Evolutionary conservation across 495 filamentous ascomycete species (phyloP).

Genomic region (Neurospora sp.): DNA sequence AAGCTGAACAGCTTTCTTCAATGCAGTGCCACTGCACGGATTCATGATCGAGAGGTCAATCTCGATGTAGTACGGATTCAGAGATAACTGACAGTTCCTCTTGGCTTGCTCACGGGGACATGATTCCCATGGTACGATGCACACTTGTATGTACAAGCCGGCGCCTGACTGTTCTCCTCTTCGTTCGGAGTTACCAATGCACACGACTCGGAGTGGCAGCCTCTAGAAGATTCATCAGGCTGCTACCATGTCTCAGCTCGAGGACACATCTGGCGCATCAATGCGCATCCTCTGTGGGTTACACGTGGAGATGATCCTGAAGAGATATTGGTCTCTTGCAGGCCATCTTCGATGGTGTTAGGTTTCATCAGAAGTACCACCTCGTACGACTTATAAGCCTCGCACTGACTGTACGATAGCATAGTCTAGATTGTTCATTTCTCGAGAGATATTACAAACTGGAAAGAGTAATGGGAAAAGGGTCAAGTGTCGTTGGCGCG

Average conservation of each 20-base stretch:
- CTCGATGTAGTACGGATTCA: not conserved
- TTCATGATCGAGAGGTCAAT: not conserved
- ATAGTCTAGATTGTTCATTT: not conserved
- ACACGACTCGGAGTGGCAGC: not conserved
- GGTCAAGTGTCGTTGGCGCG: not conserved
- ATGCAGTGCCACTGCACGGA: too few relatives aligned
- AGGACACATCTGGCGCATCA: not conserved
- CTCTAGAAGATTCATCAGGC: not conserved
- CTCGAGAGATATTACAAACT: not conserved
- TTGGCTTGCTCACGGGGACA: not conserved
- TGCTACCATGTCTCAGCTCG: slow-evolving; percentile 2
- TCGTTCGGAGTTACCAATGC: not conserved
- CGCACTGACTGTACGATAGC: not conserved
- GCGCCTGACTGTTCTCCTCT: not conserved
- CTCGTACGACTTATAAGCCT: slow-evolving; percentile 2
- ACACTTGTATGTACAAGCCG: not conserved
- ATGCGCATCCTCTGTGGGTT: not conserved
- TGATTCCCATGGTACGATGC: not conserved
- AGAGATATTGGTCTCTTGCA: slow-evolving; percentile 16
- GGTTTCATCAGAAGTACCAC: too few relatives aligned
- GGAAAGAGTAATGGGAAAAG: not conserved
- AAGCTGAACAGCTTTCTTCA: too few relatives aligned
- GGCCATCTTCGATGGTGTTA: not conserved
- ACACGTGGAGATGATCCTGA: slow-evolving; percentile 23
- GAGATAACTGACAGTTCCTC: not conserved